phyloP scores from a whole-genome alignment of 768 basidiomycete genomes.

The Hericium rajendrae region DNA sequence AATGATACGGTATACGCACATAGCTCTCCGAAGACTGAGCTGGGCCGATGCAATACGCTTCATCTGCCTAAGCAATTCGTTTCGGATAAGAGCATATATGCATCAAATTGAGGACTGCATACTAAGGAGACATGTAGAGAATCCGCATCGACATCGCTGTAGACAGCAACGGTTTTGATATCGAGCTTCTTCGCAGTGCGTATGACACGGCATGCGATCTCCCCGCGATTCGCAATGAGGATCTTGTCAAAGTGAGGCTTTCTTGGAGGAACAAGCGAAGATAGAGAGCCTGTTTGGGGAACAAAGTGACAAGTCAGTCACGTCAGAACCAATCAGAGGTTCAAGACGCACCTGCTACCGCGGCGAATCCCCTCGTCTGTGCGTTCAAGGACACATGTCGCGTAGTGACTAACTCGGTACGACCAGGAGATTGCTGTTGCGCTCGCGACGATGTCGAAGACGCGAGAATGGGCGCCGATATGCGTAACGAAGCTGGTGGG shows the following conservation, averaged over 20 bases:
- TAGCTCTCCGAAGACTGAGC: conserved; percentile 84
- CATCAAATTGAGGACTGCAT: conserved; percentile 5
- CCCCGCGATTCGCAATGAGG: conserved; percentile 86
- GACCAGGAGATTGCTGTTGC: not conserved
- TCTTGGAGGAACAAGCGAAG: conserved; percentile 3
- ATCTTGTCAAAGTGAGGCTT: conserved; percentile 81
- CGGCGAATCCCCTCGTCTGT: conserved; percentile 2
- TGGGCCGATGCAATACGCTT: conserved; percentile 71
- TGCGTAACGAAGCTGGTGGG: not conserved
- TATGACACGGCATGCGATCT: conserved; percentile 94
- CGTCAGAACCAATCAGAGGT: not conserved
- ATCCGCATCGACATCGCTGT: conserved; percentile 76
- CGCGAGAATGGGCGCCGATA: not conserved
- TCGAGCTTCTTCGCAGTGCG: conserved; percentile 83
- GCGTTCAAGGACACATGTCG: not conserved
- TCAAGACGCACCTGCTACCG: conserved; percentile 4
- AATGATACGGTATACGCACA: conserved; percentile 36
- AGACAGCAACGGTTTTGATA: conserved; percentile 87
- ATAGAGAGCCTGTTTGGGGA: not conserved
- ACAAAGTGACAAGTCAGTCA: not conserved
- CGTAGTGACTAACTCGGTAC: not conserved
- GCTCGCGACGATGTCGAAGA: not conserved
- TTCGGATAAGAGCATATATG: not conserved
- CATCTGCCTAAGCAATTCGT: conserved; percentile 34
- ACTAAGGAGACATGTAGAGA: conserved; percentile 80